A percentile compares a stretch with the other conserved stretches of the same genome.
phyloP scores from a whole-genome alignment of 2,329 filamentous ascomycete genomes.

The Alternaria tenuissima region DNA sequence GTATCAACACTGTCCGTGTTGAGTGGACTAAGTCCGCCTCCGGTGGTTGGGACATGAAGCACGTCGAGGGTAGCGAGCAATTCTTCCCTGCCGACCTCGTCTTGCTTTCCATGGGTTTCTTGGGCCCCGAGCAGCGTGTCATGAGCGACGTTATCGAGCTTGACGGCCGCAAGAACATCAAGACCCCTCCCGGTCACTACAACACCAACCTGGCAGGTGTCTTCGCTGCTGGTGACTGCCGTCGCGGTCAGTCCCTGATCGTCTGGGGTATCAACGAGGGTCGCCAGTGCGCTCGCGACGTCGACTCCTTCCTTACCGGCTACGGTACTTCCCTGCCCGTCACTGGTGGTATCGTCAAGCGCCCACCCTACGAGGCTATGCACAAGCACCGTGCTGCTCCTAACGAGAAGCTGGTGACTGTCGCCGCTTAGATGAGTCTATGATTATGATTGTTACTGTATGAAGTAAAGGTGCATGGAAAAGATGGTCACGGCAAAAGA shows the following conservation, averaged over 20 bases:
- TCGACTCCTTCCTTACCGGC: slow-evolving; percentile 85
- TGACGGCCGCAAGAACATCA: slow-evolving; percentile 93
- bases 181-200: slow-evolving; percentile 89
- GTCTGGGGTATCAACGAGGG: slow-evolving; percentile 99
- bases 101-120: slow-evolving; percentile 95
- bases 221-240: slow-evolving; percentile 94
- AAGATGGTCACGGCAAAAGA: slow-evolving; percentile 10
- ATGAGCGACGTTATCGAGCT: slow-evolving; percentile 89
- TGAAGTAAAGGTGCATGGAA: slow-evolving; percentile 11
- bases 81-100: slow-evolving; percentile 97
- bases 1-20: slow-evolving; percentile 93
- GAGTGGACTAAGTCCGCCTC: slow-evolving; percentile 92
- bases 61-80: slow-evolving; percentile 89
- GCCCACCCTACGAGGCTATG: slow-evolving; percentile 76
- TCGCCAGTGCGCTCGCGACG: slow-evolving; percentile 88
- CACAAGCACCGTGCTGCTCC: slow-evolving; percentile 50
- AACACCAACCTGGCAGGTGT: slow-evolving; percentile 86
- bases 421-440: slow-evolving; percentile 39
- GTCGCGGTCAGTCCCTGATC: slow-evolving; percentile 92
- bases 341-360: slow-evolving; percentile 91
- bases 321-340: slow-evolving; percentile 80
- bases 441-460: slow-evolving; percentile 14
- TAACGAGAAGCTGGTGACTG: slow-evolving; percentile 51
- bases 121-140: slow-evolving; percentile 89
- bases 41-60: slow-evolving; percentile 99